Evolutionary conservation across 768 basidiomycete species (phyloP), one percentile per base, ranked within the genome.

Genomic region (Lactifluus echinatus): DNA sequence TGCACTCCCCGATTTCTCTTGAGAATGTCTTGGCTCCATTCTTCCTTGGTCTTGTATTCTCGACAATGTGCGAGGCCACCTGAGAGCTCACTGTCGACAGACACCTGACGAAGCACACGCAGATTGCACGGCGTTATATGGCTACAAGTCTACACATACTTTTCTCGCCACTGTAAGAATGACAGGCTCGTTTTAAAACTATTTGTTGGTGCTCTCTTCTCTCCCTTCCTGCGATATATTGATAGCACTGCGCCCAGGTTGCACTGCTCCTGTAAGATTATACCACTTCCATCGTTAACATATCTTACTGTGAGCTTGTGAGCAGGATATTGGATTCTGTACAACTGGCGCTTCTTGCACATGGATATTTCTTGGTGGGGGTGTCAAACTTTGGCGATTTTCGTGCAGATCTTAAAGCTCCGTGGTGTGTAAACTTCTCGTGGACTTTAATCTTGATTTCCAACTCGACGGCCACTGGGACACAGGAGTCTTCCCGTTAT

Each of bases 101-200:
- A 50, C 34, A 39, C 3, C 17, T 39, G 37, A 50, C 50, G 17
- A 8, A 26, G 19, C 2, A 26, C 14, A n/a, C 26, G 8, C 19
- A 53, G 51, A 12, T 42, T 53, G 40, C 43, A 53, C 3, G 51
- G 51, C 17, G 51, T 43, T 8, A 53, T 40, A 21, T 53, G 51
- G 12, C 51, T 53, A 15, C 51, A 53, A 33, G 51, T 43, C 12
- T 53, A 43, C 17, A 43, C 40, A 2, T 53, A 53, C 28, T 53
- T 53, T 53, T 15, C 51, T 7, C n/a, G 24, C 7, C 51, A 53
- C 40, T 43, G 39, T 24, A 7, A 43, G 21, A 33, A 43, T 8
- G 51, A 53, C 28, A 53, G 28, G 42, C 26, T 19, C 40, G 42
- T 53, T 43, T 23, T 53, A 15, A 53, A 53, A 17, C 23, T 0